Evolutionary conservation across 2,329 filamentous ascomycete genomes (phyloP).

Genomic region (Aspergillus oerlinghausenensis): DNA sequence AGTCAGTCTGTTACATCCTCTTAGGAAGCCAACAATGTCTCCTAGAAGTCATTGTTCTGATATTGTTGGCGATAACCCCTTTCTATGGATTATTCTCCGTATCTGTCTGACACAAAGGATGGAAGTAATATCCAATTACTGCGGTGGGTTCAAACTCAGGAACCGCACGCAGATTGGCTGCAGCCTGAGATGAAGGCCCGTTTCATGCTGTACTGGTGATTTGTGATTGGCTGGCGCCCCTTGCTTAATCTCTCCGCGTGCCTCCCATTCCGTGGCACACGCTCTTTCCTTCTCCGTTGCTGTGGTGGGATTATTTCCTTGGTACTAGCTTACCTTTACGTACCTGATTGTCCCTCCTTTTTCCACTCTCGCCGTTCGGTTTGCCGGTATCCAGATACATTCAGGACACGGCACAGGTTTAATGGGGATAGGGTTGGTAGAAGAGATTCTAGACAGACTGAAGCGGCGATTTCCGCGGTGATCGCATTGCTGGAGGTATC

Average conservation of each 20-base stretch:
- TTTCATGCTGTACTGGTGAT: slow-evolving; percentile 3
- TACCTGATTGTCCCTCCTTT: background rate
- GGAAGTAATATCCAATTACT: slow-evolving; percentile 3
- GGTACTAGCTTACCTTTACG: background rate
- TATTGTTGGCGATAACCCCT: too few species aligned
- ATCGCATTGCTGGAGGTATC: background rate
- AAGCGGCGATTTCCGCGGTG: too few species aligned
- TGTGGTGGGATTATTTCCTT: background rate
- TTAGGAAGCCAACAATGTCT: background rate
- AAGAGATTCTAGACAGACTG: too few species aligned
- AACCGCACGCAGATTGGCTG: slow-evolving; percentile 8
- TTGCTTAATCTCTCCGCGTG: slow-evolving; percentile 6
- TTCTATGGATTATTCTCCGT: background rate
- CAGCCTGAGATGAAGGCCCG: slow-evolving; percentile 6
- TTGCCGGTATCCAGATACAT: background rate
- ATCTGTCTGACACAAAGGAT: background rate
- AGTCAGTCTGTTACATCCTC: background rate
- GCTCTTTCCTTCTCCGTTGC: background rate
- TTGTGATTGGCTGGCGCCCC: slow-evolving; percentile 2
- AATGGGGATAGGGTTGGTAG: background rate
- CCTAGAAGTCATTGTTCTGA: background rate
- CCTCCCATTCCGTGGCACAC: background rate
- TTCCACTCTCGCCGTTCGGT: background rate
- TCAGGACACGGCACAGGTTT: background rate
- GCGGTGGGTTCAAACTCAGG: slow-evolving; percentile 7